Conservation (phyloP, 805 yeast species). For the Candida corydali region DNA sequence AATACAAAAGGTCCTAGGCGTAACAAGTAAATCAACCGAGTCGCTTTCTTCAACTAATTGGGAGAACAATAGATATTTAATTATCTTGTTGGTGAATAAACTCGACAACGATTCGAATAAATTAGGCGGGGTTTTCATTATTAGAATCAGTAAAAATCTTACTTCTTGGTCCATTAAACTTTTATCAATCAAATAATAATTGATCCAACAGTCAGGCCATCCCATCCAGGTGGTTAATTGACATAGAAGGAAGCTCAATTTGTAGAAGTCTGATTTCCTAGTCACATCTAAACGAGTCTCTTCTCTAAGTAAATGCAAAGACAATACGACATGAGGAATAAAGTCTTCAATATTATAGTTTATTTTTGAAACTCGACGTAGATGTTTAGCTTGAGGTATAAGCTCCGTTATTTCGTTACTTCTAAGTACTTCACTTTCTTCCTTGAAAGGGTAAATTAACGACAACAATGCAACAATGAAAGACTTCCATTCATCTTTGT, state of each 20-base stretch:
- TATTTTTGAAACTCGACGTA: slow-evolving; percentile 22
- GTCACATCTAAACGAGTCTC: slow-evolving; percentile 61
- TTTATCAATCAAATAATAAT: slow-evolving; percentile 45
- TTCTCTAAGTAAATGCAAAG: slow-evolving; percentile 75
- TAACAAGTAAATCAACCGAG: slow-evolving; percentile 53
- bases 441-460: slow-evolving; percentile 41
- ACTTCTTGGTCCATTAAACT: slow-evolving; percentile 32
- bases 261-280: slow-evolving; percentile 26
- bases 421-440: slow-evolving; percentile 7
- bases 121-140: slow-evolving; percentile 57
- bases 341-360: slow-evolving; percentile 47
- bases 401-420: slow-evolving; percentile 29
- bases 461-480: slow-evolving; percentile 50
- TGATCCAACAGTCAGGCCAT: slow-evolving; percentile 67
- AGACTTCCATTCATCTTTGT: slow-evolving; percentile 56
- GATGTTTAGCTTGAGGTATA: slow-evolving; percentile 25
- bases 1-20: slow-evolving; percentile 62
- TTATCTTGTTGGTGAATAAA: slow-evolving; percentile 34
- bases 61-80: slow-evolving; percentile 61
- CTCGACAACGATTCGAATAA: slow-evolving; percentile 53
- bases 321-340: slow-evolving; percentile 58
- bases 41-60: slow-evolving; percentile 61
- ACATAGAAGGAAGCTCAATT: slow-evolving; percentile 52
- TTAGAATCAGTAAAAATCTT: slow-evolving; percentile 40
- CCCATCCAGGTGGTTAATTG: slow-evolving; percentile 66